Conservation (phyloP, 192 early-diverging fungal species). For the Linnemannia exigua region DNA sequence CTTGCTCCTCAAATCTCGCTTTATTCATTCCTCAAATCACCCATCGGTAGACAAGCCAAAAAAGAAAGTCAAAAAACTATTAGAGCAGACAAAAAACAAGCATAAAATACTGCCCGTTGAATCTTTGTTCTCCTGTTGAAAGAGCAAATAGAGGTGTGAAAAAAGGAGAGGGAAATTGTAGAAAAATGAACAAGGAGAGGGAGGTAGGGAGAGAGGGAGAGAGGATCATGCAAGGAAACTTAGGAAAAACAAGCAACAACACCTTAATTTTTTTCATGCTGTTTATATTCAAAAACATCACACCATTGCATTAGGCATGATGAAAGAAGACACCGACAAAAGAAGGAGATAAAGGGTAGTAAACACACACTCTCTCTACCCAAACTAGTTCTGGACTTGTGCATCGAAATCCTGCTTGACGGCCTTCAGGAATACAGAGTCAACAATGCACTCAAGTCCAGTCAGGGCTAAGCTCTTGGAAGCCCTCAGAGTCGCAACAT, state of each 20-base stretch:
- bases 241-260: background rate
- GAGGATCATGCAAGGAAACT: background rate
- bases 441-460: slow-evolving; percentile 63
- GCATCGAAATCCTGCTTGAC: slow-evolving; percentile 60
- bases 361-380: background rate
- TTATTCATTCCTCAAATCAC: background rate
- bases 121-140: background rate
- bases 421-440: slow-evolving; percentile 59
- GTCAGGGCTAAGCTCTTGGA: slow-evolving; percentile 68
- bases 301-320: background rate
- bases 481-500: slow-evolving; percentile 68
- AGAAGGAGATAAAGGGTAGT: no score
- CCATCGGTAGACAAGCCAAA: background rate
- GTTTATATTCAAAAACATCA: background rate
- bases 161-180: no score
- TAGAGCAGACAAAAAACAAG: no score
- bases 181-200: no score
- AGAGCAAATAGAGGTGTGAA: background rate
- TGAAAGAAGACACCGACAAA: background rate
- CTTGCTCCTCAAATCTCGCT: background rate
- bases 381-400: slow-evolving; percentile 2
- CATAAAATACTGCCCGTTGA: no score
- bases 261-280: background rate
- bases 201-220: background rate
- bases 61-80: background rate